These are phyloP conservation scores for Kluyveromyces wickerhamii DNA, from an alignment of 805 yeast species.

Conservation along the genomic window DNA sequence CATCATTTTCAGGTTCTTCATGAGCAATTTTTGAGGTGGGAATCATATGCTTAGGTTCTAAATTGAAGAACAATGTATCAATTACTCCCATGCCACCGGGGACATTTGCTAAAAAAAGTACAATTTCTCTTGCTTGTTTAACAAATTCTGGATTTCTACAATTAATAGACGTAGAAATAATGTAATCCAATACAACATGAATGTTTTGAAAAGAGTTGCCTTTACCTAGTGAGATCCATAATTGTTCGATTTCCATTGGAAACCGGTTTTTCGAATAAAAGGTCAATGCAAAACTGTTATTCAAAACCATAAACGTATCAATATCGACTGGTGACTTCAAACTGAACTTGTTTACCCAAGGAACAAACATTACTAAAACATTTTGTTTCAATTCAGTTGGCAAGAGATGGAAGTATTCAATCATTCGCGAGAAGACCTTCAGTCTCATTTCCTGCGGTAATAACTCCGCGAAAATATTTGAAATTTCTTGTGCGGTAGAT, in stretches of 20 bases:
- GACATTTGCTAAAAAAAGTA: conserved; percentile 54
- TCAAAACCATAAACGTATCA: conserved; percentile 62
- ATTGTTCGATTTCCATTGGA: conserved; percentile 83
- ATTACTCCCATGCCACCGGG: conserved; percentile 48
- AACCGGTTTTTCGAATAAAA: conserved; percentile 64
- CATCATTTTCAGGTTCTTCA: conserved; percentile 29
- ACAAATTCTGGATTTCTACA: conserved; percentile 68
- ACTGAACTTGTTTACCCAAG: conserved; percentile 87
- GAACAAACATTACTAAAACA: conserved; percentile 68
- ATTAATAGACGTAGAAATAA: conserved; percentile 58
- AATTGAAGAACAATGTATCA: conserved; percentile 56
- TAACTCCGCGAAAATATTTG: conserved; percentile 59
- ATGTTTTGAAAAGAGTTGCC: conserved; percentile 63
- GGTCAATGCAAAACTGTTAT: conserved; percentile 78
- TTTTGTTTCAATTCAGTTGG: conserved; percentile 60
- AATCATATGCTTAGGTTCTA: conserved; percentile 86
- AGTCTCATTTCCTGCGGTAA: conserved; percentile 51
- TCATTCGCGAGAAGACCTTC: conserved; percentile 66
- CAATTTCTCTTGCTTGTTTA: conserved; percentile 69
- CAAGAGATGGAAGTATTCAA: conserved; percentile 54
- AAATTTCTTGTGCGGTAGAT: conserved; percentile 72
- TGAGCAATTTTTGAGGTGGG: conserved; percentile 46
- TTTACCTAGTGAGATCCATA: conserved; percentile 91
- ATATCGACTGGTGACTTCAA: conserved; percentile 41
- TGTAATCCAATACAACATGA: conserved; percentile 61